Conservation (phyloP, 345 rosid genomes). For the Diplotaxis tenuifolia region DNA sequence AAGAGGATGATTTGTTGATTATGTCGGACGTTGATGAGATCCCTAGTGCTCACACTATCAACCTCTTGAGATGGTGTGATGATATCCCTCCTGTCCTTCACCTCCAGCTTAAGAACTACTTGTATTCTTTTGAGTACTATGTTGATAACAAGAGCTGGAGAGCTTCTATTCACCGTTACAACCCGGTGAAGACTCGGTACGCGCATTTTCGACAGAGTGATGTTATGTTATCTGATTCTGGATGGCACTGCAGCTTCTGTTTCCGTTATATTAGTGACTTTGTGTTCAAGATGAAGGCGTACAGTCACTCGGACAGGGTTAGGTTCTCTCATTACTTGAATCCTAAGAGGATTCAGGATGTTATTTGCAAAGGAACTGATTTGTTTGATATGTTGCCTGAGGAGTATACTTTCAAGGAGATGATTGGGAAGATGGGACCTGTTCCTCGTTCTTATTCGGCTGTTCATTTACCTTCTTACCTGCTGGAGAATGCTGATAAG, state of each 20-base stretch:
- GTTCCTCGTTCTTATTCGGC: conserved; percentile 77
- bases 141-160: conserved; percentile 86
- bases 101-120: conserved; percentile 74
- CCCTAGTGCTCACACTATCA: conserved; percentile 86
- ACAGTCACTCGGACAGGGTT: conserved; percentile 87
- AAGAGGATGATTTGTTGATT: conserved; percentile 88
- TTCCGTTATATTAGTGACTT: conserved; percentile 73
- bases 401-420: conserved; percentile 81
- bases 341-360: conserved; percentile 70
- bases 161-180: conserved; percentile 72
- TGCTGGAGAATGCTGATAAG: conserved; percentile 63
- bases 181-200: conserved; percentile 62
- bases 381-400: conserved; percentile 93
- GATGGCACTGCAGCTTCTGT: conserved; percentile 98
- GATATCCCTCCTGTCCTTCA: conserved; percentile 74
- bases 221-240: conserved; percentile 64
- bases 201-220: conserved; percentile 81
- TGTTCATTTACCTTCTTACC: conserved; percentile 68
- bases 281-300: conserved; percentile 92
- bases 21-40: conserved; percentile 98
- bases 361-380: conserved; percentile 73
- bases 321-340: conserved; percentile 81
- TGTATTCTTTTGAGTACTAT: conserved; percentile 78
- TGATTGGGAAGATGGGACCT: conserved; percentile 85
- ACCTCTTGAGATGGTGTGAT: conserved; percentile 92